Evolutionary conservation across 164 flowering plant genomes (phyloP).

Genomic region (Vitis rotundifolia): DNA sequence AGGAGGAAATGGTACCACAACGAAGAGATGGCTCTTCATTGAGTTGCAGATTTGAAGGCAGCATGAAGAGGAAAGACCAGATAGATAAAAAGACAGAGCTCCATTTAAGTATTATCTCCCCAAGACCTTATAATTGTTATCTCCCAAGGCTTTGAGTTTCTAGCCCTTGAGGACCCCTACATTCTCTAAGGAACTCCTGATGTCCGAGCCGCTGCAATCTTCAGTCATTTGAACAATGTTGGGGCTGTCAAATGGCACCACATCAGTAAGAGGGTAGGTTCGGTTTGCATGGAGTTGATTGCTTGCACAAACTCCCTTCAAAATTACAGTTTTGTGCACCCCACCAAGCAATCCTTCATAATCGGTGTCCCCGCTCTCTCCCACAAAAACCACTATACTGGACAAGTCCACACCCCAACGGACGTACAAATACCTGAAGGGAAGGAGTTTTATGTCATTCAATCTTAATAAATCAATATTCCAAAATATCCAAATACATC

Average conservation of each 20-base stretch:
- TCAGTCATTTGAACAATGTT: constrained; percentile 53
- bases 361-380: constrained; percentile 92
- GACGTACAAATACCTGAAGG: constrained; percentile 68
- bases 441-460: background rate
- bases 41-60: too few relatives aligned
- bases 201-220: constrained; percentile 38
- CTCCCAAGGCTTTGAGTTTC: background rate
- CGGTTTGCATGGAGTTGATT: constrained; percentile 57
- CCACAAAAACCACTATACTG: constrained; percentile 79
- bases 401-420: constrained; percentile 87
- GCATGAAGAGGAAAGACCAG: too few relatives aligned
- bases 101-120: too few relatives aligned
- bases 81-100: background rate
- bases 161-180: constrained; percentile 44
- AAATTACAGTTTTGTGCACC: constrained; percentile 67
- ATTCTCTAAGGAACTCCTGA: constrained; percentile 45
- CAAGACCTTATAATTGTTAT: too few relatives aligned
- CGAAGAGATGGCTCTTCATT: too few relatives aligned
- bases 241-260: constrained; percentile 67
- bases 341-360: constrained; percentile 93
- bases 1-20: too few relatives aligned
- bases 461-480: background rate
- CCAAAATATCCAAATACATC: too few relatives aligned
- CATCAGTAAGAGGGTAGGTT: constrained; percentile 79
- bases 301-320: constrained; percentile 64